phyloP scores from a whole-genome alignment of 2,329 filamentous ascomycete species.

The Neurospora crassa region DNA sequence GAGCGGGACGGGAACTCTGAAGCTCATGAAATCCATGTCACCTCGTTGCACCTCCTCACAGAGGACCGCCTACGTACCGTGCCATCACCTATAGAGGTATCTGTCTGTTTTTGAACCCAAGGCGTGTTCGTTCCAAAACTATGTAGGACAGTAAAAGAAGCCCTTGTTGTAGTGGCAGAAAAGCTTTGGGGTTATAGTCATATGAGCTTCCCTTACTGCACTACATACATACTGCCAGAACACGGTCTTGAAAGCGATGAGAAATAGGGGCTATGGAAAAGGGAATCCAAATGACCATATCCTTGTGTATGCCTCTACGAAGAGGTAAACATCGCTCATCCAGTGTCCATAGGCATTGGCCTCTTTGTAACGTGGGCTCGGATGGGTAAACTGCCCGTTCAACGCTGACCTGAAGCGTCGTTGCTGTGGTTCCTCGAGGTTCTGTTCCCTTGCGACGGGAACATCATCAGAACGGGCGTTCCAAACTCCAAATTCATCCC shows the following conservation, averaged over 20 bases:
- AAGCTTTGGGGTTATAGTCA: too few species aligned
- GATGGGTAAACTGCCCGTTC: neutral
- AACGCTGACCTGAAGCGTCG: too few species aligned
- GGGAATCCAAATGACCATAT: neutral
- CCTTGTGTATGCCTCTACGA: neutral
- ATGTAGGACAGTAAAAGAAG: too few species aligned
- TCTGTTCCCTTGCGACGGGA: neutral
- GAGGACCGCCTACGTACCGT: neutral
- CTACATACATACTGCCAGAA: too few species aligned
- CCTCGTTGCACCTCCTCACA: neutral
- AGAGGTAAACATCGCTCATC: neutral
- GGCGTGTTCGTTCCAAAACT: too few species aligned
- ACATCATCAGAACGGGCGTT: neutral
- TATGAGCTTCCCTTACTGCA: too few species aligned
- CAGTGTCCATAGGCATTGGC: neutral
- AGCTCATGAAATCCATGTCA: neutral
- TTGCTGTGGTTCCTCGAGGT: neutral
- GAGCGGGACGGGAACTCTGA: neutral
- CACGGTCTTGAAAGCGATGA: neutral
- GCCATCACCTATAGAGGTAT: neutral
- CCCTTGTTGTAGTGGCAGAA: too few species aligned
- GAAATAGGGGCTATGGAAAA: neutral
- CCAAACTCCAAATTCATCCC: neutral
- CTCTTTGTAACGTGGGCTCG: neutral
- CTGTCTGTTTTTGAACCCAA: too few species aligned